Percentiles rank a stretch among this genome's conserved stretches.
Conservation (phyloP, 1,284 basidiomycete genomes). For the Hemileia vastatrix region DNA sequence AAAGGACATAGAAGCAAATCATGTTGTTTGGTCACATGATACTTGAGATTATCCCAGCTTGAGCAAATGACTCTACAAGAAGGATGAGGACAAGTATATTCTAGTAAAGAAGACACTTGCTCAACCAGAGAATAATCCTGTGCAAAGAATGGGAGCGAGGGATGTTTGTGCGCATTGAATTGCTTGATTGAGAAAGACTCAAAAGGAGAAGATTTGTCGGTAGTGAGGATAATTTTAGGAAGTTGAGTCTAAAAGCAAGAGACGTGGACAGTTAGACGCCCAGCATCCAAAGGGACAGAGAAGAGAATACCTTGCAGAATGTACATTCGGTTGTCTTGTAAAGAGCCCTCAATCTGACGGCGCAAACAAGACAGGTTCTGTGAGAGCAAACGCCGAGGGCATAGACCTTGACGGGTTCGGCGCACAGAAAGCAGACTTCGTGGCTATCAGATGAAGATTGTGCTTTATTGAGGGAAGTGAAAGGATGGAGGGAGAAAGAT, state of each 20-base stretch:
- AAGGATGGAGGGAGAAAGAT: no score
- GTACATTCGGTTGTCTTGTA: conserved; percentile 83
- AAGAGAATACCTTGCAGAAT: conserved; percentile 81
- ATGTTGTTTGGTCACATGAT: conserved; percentile 66
- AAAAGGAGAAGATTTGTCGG: not conserved
- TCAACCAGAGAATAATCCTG: no score
- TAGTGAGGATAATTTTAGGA: conserved; percentile 12
- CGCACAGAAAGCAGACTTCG: conserved; percentile 85
- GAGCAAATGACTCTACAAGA: conserved; percentile 68
- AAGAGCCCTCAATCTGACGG: conserved; percentile 75
- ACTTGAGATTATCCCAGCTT: conserved; percentile 79
- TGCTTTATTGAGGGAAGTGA: no score
- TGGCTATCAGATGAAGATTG: no score
- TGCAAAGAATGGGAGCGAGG: conserved; percentile 72
- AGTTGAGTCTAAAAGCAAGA: conserved; percentile 11
- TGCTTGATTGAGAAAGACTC: conserved; percentile 1
- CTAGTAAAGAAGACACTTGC: conserved; percentile 77
- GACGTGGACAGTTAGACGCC: not conserved
- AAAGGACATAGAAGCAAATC: conserved; percentile 74
- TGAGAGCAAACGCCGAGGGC: conserved; percentile 85
- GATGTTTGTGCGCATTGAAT: conserved; percentile 53
- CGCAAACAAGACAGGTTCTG: conserved; percentile 82
- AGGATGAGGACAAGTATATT: conserved; percentile 50
- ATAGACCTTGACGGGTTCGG: conserved; percentile 84
- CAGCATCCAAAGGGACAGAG: not conserved